Evolutionary conservation across 2,329 filamentous ascomycete genomes (phyloP).

Genomic region (Fusarium cicatricum): DNA sequence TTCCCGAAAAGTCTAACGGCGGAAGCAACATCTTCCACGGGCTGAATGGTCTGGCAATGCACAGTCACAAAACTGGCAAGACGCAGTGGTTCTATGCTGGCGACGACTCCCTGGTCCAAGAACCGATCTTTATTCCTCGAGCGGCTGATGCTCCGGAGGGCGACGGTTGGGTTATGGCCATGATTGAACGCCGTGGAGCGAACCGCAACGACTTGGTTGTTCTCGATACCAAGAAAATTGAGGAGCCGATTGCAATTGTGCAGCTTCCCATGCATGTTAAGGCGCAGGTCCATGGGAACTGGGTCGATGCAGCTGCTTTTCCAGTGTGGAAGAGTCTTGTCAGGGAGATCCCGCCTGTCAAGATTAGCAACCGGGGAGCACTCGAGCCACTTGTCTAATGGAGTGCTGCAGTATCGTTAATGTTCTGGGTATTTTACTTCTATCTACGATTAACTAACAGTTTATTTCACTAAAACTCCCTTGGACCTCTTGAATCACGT

Average conservation of each 20-base stretch:
- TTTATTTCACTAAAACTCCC: no score
- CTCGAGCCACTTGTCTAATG: no score
- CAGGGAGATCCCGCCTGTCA: no score
- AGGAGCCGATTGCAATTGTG: conserved; percentile 11
- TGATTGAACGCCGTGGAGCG: conserved; percentile 1
- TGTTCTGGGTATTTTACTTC: no score
- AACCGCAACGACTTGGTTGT: conserved; percentile 18
- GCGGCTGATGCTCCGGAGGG: conserved; percentile 2
- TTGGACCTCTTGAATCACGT: no score
- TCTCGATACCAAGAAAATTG: conserved; percentile 11
- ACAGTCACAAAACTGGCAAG: conserved; percentile 5
- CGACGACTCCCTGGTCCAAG: conserved; percentile 9
- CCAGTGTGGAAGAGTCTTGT: no score
- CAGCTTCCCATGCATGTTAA: conserved; percentile 24
- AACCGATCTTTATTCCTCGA: conserved; percentile 23
- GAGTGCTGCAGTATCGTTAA: no score
- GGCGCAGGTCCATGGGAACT: conserved; percentile 21
- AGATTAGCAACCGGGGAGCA: no score
- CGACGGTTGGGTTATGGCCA: conserved; percentile 12
- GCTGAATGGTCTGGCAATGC: conserved; percentile 12
- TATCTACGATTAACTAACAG: no score
- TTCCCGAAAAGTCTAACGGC: not conserved
- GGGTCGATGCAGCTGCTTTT: conserved; percentile 9
- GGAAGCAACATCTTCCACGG: conserved; percentile 14
- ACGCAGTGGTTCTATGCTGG: conserved; percentile 15